These are phyloP conservation scores for Anastatica hierochuntica DNA, from an alignment of 345 rosid genomes.

Conservation along the genomic window DNA sequence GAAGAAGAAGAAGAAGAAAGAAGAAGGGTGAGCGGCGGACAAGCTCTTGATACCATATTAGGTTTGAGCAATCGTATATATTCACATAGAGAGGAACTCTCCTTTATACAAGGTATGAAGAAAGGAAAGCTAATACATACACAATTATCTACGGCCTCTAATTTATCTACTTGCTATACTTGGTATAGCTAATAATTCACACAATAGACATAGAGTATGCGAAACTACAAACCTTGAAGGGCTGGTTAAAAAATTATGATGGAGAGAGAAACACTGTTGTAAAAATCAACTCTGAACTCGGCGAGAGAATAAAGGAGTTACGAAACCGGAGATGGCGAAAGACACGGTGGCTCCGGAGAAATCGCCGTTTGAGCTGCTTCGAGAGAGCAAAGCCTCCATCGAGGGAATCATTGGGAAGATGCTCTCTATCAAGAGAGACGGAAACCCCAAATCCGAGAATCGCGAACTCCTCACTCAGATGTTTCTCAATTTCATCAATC, in stretches of 20 bases:
- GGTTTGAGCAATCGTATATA: no score
- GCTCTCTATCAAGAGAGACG: conserved; percentile 49
- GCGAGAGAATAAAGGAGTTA: conserved; percentile 31
- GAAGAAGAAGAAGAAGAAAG: no score
- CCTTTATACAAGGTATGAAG: no score
- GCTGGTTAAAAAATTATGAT: neutral
- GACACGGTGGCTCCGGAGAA: conserved; percentile 28
- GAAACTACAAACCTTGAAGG: neutral
- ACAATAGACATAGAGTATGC: no score
- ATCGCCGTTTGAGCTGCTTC: conserved; percentile 46
- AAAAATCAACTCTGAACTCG: neutral
- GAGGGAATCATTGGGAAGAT: conserved; percentile 53
- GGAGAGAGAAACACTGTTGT: neutral
- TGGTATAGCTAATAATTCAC: no score
- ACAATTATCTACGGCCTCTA: no score
- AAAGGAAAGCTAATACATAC: no score
- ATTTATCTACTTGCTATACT: no score
- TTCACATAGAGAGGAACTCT: no score
- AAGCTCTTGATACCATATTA: no score
- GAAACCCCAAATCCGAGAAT: conserved; percentile 51
- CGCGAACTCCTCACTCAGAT: conserved; percentile 68
- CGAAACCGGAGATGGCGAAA: conserved; percentile 10
- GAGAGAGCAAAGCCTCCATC: conserved; percentile 54
- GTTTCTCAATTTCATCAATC: conserved; percentile 69
- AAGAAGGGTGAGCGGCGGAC: no score